Percentiles rank a stretch among this genome's conserved stretches.
phyloP scores from a whole-genome alignment of 1,284 basidiomycete species.

The Ustilago esculenta region DNA sequence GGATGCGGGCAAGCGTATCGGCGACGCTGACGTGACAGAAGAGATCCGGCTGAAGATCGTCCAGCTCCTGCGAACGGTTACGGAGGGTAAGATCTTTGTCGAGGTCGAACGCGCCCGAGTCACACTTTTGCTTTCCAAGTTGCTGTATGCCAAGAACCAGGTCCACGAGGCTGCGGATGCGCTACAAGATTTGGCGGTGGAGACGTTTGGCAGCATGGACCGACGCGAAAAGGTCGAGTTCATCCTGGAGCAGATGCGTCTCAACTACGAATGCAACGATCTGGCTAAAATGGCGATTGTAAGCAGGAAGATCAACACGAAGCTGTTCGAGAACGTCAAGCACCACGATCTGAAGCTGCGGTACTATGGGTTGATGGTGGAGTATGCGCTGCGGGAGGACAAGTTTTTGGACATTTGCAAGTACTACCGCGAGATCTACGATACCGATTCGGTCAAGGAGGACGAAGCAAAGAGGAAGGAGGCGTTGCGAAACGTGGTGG shows the following conservation, averaged over 20 bases:
- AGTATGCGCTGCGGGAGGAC: constrained; percentile 84
- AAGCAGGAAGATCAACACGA: constrained; percentile 91
- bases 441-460: constrained; percentile 90
- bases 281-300: constrained; percentile 93
- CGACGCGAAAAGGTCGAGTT: constrained; percentile 98
- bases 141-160: constrained; percentile 57
- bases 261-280: constrained; percentile 79
- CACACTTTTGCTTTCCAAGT: constrained; percentile 55
- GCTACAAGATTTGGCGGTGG: constrained; percentile 93
- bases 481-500: constrained; percentile 78
- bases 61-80: constrained; percentile 87
- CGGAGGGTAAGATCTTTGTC: constrained; percentile 98
- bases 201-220: constrained; percentile 99
- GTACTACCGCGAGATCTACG: constrained; percentile 95
- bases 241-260: constrained; percentile 95
- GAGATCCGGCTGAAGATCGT: constrained; percentile 54
- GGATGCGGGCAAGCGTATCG: constrained; percentile 53
- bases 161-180: constrained; percentile 61
- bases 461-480: constrained; percentile 56
- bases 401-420: constrained; percentile 93
- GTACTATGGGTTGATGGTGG: constrained; percentile 95
- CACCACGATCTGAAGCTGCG: constrained; percentile 94
- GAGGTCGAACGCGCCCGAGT: constrained; percentile 96
- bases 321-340: constrained; percentile 80
- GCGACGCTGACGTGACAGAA: constrained; percentile 50